These are phyloP conservation scores for Nemania bipapillata DNA, from an alignment of 2,329 filamentous ascomycete species.

Conservation along the genomic window DNA sequence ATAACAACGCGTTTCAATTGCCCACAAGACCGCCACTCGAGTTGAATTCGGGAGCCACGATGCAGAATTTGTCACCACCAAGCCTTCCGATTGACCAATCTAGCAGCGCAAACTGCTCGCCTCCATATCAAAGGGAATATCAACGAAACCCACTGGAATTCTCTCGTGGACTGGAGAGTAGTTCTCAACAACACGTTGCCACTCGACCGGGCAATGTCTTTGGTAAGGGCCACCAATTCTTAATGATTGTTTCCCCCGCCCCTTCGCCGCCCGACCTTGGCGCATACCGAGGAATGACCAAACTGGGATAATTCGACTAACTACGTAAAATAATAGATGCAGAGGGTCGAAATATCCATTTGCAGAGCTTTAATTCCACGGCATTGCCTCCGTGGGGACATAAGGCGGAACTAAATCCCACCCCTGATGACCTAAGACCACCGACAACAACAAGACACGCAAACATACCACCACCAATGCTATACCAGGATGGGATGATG, in stretches of 20 bases:
- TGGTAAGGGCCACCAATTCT: conserved; percentile 7
- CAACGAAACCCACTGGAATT: not conserved
- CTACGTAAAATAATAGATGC: conserved; percentile 3
- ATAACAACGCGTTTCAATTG: conserved; percentile 2
- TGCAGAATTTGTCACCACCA: not conserved
- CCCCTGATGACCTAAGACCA: not conserved
- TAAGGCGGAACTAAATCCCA: not conserved
- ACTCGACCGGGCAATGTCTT: not conserved
- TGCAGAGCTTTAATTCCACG: conserved; percentile 9
- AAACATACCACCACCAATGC: not conserved
- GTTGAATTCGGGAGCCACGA: not conserved
- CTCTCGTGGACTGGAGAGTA: not conserved
- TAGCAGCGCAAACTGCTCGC: not conserved
- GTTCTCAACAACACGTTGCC: not conserved
- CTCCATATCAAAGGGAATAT: conserved; percentile 5
- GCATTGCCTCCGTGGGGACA: conserved; percentile 9
- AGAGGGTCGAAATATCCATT: not conserved
- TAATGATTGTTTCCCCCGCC: not conserved
- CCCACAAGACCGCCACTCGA: conserved; percentile 2
- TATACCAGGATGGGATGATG: not conserved
- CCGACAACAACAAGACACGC: not conserved
- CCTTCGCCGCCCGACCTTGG: not conserved
- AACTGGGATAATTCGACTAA: not conserved
- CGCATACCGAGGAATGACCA: not conserved
- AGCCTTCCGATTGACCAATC: not conserved